These are phyloP conservation scores for Chlamydomonas sphaeroides DNA, from an alignment of 139 green algal species.

Conservation along the genomic window DNA sequence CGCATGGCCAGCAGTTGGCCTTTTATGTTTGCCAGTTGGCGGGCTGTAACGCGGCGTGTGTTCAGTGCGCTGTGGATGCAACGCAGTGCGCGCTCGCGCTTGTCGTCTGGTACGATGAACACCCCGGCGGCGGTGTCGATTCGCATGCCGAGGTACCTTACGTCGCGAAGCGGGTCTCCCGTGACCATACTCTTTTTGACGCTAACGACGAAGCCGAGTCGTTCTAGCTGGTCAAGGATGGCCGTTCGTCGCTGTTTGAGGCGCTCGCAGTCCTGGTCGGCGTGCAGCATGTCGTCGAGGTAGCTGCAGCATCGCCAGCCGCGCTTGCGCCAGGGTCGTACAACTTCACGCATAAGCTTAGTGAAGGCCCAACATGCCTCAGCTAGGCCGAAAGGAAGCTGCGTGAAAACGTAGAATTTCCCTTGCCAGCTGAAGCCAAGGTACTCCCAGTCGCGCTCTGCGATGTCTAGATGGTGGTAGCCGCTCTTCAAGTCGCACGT, in stretches of 20 bases:
- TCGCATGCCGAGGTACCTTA: slow-evolving; percentile 21
- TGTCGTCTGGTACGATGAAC: slow-evolving; percentile 3
- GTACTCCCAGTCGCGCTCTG: neutral
- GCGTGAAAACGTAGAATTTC: slow-evolving; percentile 12
- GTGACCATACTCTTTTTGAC: neutral
- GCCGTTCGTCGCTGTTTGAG: neutral
- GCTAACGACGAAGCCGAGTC: slow-evolving; percentile 1
- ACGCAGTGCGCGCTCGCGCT: neutral
- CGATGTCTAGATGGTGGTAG: slow-evolving; percentile 15
- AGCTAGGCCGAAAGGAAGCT: slow-evolving; percentile 25
- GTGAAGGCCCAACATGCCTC: slow-evolving; percentile 29
- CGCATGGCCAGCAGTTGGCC: slow-evolving; percentile 3
- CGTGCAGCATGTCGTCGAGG: slow-evolving; percentile 14
- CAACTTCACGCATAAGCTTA: slow-evolving; percentile 20
- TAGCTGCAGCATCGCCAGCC: neutral
- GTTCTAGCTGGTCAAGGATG: neutral
- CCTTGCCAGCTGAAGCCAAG: slow-evolving; percentile 1
- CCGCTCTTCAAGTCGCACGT: slow-evolving; percentile 9
- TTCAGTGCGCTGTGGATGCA: neutral
- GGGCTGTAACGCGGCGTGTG: neutral
- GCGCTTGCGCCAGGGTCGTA: neutral
- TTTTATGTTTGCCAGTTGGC: neutral
- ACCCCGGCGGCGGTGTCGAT: neutral
- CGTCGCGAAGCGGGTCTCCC: neutral
- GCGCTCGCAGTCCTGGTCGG: neutral